Evolutionary conservation across 805 yeast genomes (phyloP).

Genomic region (Isabelozyma gotoi): DNA sequence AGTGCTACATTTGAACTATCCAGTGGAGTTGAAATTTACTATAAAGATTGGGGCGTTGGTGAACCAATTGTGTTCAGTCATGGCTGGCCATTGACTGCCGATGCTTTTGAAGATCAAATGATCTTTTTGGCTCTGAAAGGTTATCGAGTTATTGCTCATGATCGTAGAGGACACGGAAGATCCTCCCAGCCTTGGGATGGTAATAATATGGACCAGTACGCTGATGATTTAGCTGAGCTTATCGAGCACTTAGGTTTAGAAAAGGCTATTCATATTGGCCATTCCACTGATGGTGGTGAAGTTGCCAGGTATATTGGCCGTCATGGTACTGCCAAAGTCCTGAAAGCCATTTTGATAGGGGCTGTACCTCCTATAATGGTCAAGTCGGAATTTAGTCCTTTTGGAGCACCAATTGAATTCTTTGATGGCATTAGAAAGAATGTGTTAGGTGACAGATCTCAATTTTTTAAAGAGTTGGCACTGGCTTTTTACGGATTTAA

Average conservation of each 20-base stretch:
- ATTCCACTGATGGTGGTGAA: conserved; percentile 18
- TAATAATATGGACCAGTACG: conserved; percentile 15
- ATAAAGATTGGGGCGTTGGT: conserved; percentile 16
- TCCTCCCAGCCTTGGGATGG: conserved; percentile 18
- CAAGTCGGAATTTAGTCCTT: conserved; percentile 8
- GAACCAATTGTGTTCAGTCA: conserved; percentile 15
- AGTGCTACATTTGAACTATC: conserved; percentile 5
- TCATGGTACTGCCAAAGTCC: conserved; percentile 12
- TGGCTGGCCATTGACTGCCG: conserved; percentile 16
- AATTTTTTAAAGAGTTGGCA: conserved; percentile 14
- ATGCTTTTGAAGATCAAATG: conserved; percentile 17
- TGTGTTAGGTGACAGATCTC: conserved; percentile 12
- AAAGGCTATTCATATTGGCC: conserved; percentile 13
- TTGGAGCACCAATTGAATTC: conserved; percentile 11
- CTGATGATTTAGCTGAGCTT: conserved; percentile 16
- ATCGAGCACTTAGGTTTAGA: conserved; percentile 11
- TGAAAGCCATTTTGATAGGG: conserved; percentile 13
- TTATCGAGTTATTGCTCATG: conserved; percentile 15
- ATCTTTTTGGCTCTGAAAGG: conserved; percentile 13
- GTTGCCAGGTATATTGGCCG: conserved; percentile 13
- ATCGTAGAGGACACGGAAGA: conserved; percentile 16
- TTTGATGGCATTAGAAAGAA: conserved; percentile 11
- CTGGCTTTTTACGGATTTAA: conserved; percentile 10
- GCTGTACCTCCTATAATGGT: conserved; percentile 16
- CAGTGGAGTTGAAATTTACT: conserved; percentile 12